A percentile compares a stretch with the other conserved stretches of the same genome.
These are phyloP conservation scores for Monascus ruber DNA, from an alignment of 2,329 filamentous ascomycete genomes.

Conservation along the genomic window DNA sequence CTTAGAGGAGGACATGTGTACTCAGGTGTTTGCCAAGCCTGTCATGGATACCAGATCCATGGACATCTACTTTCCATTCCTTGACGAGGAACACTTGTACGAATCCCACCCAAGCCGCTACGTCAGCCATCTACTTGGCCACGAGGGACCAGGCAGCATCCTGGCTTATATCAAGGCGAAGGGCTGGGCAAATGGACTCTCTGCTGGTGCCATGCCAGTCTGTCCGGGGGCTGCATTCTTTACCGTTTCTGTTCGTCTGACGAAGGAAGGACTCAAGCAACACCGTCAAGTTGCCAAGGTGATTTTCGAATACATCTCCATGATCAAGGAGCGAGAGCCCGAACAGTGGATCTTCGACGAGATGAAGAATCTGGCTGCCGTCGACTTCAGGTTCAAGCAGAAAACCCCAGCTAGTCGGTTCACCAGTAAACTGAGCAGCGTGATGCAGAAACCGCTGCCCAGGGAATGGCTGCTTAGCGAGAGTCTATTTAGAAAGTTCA, in stretches of 20 bases:
- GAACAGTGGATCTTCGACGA: slow-evolving; percentile 93
- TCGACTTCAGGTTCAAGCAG: slow-evolving; percentile 90
- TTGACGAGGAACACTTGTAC: slow-evolving; percentile 70
- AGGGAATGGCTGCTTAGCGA: slow-evolving; percentile 82
- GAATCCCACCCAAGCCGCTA: slow-evolving; percentile 76
- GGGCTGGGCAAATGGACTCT: slow-evolving; percentile 77
- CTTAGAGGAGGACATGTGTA: slow-evolving; percentile 49
- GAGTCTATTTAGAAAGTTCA: slow-evolving; percentile 66
- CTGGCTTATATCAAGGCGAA: slow-evolving; percentile 81
- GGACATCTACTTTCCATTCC: slow-evolving; percentile 71
- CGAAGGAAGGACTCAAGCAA: slow-evolving; percentile 70
- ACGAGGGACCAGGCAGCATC: slow-evolving; percentile 86
- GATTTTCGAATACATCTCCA: slow-evolving; percentile 82
- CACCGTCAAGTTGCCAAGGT: slow-evolving; percentile 73
- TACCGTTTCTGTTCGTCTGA: slow-evolving; percentile 66
- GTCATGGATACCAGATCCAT: slow-evolving; percentile 78
- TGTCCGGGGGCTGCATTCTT: slow-evolving; percentile 76
- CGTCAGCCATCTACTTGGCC: slow-evolving; percentile 78
- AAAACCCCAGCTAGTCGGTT: slow-evolving; percentile 85
- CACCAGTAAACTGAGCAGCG: slow-evolving; percentile 68
- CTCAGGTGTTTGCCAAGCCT: slow-evolving; percentile 76
- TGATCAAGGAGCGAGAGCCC: slow-evolving; percentile 68
- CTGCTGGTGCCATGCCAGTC: slow-evolving; percentile 62
- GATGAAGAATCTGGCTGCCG: slow-evolving; percentile 77
- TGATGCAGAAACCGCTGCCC: slow-evolving; percentile 85